These are phyloP conservation scores for Luzula sylvatica DNA, from an alignment of 176 grass and related monocot species.

Conservation along the genomic window DNA sequence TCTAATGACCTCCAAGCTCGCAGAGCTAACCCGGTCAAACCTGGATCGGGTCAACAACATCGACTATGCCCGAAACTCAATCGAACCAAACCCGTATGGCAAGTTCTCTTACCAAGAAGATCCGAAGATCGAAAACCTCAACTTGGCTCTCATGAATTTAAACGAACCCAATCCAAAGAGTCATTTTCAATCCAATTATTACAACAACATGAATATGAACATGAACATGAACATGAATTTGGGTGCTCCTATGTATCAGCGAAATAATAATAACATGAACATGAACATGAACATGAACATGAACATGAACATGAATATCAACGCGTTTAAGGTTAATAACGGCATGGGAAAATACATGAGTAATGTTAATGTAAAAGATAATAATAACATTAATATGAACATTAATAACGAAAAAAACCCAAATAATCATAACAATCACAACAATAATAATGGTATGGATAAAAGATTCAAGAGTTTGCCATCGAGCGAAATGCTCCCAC, in stretches of 20 bases:
- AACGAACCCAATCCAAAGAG: slow-evolving; percentile 57
- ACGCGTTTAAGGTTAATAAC: slow-evolving; percentile 63
- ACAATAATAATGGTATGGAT: slow-evolving; percentile 44
- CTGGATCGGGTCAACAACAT: slow-evolving; percentile 64
- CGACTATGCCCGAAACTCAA: slow-evolving; percentile 40
- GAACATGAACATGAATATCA: slow-evolving; percentile 33
- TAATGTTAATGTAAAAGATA: slow-evolving; percentile 42
- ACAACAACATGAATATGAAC: slow-evolving; percentile 28
- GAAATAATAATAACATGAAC: slow-evolving; percentile 34
- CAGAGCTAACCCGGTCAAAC: slow-evolving; percentile 68
- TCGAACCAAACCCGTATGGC: slow-evolving; percentile 56
- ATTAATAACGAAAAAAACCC: slow-evolving; percentile 3
- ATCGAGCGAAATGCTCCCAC: slow-evolving; percentile 88
- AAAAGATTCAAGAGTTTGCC: slow-evolving; percentile 97
- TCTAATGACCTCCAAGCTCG: slow-evolving; percentile 91
- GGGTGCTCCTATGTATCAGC: slow-evolving; percentile 37
- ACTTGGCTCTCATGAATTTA: slow-evolving; percentile 66
- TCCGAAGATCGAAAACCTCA: slow-evolving; percentile 63
- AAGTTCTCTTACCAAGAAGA: slow-evolving; percentile 62
- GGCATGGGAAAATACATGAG: slow-evolving; percentile 56
- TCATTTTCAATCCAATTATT: slow-evolving; percentile 36
- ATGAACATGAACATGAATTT: slow-evolving; percentile 19
- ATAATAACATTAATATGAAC: slow-evolving; percentile 25
- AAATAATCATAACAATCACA: slow-evolving; percentile 34
- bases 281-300: slow-evolving; percentile 23